These are phyloP conservation scores for Dictyophora rubrovolvata DNA, from an alignment of 768 basidiomycete genomes.

Conservation along the genomic window DNA sequence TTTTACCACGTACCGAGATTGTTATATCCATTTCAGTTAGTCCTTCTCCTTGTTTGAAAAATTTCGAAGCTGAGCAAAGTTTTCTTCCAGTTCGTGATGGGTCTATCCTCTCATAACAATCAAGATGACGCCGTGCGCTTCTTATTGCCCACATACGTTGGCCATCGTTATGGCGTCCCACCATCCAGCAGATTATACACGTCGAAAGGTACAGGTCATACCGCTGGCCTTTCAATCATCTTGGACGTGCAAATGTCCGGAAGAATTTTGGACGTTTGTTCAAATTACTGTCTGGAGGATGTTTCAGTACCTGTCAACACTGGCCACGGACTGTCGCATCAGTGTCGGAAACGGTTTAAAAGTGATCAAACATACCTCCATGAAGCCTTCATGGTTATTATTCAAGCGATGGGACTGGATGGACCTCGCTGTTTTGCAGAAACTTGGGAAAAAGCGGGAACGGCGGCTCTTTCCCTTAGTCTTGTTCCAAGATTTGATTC, in stretches of 20 bases:
- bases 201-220: background rate
- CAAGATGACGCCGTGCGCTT: constrained; percentile 38
- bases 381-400: constrained; percentile 40
- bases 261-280: constrained; percentile 25
- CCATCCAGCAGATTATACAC: constrained; percentile 17
- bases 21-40: constrained; percentile 34
- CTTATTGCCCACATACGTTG: constrained; percentile 42
- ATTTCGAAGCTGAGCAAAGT: background rate
- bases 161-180: constrained; percentile 40
- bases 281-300: constrained; percentile 17
- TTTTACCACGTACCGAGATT: constrained; percentile 33
- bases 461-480: constrained; percentile 42
- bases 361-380: constrained; percentile 34
- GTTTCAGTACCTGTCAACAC: too few species aligned
- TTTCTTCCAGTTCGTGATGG: constrained; percentile 37
- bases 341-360: constrained; percentile 27
- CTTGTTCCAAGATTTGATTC: constrained; percentile 44
- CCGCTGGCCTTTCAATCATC: constrained; percentile 27
- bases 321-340: too few species aligned
- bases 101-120: constrained; percentile 38
- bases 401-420: constrained; percentile 41
- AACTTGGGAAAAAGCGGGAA: constrained; percentile 19
- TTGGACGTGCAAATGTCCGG: constrained; percentile 42
- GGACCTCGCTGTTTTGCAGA: constrained; percentile 49
- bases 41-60: background rate